A percentile compares a stretch with the other conserved stretches of the same genome.
Conservation (phyloP, 1,139 yeast species). For the Lizanozyma gosingica region DNA sequence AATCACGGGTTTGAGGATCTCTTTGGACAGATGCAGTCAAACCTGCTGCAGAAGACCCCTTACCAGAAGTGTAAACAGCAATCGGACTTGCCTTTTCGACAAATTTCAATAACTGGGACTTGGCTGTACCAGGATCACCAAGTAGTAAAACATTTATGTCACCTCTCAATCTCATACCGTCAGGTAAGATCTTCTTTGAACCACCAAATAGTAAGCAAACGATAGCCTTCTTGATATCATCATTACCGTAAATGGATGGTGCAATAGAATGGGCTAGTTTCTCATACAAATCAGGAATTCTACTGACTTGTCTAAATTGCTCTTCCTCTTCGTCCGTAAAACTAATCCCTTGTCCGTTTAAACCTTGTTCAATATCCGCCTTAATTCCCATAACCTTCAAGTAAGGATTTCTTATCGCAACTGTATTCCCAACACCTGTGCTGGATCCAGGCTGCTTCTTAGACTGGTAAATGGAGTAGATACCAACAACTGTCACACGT, state of each 20-base stretch:
- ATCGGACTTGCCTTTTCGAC: constrained; percentile 94
- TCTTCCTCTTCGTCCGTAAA: constrained; percentile 93
- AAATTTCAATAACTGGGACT: constrained; percentile 88
- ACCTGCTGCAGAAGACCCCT: constrained; percentile 99
- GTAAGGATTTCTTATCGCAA: constrained; percentile 91
- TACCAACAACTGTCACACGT: constrained; percentile 83
- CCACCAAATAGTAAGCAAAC: constrained; percentile 93
- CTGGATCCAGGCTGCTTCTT: constrained; percentile 44
- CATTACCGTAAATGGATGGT: constrained; percentile 91
- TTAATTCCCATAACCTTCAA: constrained; percentile 81
- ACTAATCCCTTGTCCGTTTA: constrained; percentile 50
- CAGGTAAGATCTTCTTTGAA: constrained; percentile 84
- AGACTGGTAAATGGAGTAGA: constrained; percentile 78
- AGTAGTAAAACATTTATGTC: constrained; percentile 86
- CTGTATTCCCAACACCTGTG: constrained; percentile 32
- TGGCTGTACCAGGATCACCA: constrained; percentile 99
- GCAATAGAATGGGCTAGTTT: constrained; percentile 86
- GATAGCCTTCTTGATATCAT: constrained; percentile 87
- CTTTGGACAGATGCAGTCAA: constrained; percentile 96
- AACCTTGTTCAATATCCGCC: constrained; percentile 69
- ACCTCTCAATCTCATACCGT: constrained; percentile 94
- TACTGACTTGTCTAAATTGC: constrained; percentile 70
- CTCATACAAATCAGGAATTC: constrained; percentile 78
- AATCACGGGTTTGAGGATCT: constrained; percentile 80
- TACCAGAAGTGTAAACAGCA: constrained; percentile 94